Percentiles rank a stretch among this genome's conserved stretches.
phyloP scores from a whole-genome alignment of 2,329 filamentous ascomycete genomes.

The Ophiostoma sp. region DNA sequence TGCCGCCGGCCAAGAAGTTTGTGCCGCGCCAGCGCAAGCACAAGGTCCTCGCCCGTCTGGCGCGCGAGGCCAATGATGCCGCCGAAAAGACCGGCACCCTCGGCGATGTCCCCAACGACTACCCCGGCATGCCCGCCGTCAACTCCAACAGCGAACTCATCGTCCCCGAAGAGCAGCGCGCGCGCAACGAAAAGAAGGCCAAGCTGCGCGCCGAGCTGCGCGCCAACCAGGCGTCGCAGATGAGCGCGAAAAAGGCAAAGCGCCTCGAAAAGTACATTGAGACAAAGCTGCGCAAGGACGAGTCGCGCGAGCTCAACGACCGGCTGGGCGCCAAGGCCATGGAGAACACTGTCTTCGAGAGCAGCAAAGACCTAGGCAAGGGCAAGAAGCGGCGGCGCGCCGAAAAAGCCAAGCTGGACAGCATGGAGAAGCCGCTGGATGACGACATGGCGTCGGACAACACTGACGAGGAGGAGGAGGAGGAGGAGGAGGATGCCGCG shows the following conservation, averaged over 20 bases:
- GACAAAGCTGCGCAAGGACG: slow-evolving; percentile 89
- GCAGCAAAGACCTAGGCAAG: slow-evolving; percentile 70
- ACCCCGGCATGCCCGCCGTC: slow-evolving; percentile 3
- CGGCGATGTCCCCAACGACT: background rate
- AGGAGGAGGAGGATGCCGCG: slow-evolving; percentile 32
- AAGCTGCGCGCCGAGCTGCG: slow-evolving; percentile 50
- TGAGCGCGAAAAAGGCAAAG: slow-evolving; percentile 62
- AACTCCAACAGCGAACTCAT: slow-evolving; percentile 54
- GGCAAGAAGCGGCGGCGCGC: slow-evolving; percentile 67
- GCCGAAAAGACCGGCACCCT: slow-evolving; percentile 32
- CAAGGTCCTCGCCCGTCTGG: slow-evolving; percentile 59
- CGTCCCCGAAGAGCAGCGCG: slow-evolving; percentile 43
- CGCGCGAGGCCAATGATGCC: slow-evolving; percentile 36
- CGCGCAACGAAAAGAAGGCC: slow-evolving; percentile 51
- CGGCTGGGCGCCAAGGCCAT: slow-evolving; percentile 74
- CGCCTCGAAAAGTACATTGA: slow-evolving; percentile 68
- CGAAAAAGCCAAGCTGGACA: slow-evolving; percentile 52
- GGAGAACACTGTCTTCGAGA: slow-evolving; percentile 75
- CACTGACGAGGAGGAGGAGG: slow-evolving; percentile 32
- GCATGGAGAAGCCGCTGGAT: slow-evolving; percentile 38
- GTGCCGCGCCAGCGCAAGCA: slow-evolving; percentile 63
- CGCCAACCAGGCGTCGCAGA: slow-evolving; percentile 38
- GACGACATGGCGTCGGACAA: slow-evolving; percentile 32
- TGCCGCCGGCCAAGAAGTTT: slow-evolving; percentile 39
- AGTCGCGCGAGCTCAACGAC: slow-evolving; percentile 76